Evolutionary conservation across 2,329 filamentous ascomycete genomes (phyloP).

Genomic region (Aphanoascus verrucosus): DNA sequence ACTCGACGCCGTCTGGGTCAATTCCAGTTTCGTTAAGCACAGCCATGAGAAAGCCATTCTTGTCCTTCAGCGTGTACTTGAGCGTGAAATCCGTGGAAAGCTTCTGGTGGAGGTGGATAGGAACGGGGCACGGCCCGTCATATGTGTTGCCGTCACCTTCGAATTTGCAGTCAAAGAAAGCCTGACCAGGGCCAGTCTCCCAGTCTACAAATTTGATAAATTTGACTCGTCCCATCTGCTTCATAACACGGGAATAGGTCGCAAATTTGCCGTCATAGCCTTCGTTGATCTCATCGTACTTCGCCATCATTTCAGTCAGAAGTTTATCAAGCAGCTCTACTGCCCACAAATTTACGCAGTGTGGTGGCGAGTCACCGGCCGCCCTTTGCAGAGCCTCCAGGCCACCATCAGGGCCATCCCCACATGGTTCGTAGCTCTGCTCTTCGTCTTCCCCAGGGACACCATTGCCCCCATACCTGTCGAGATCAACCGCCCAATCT

Average conservation of each 20-base stretch:
- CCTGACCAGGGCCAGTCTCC: too few species aligned
- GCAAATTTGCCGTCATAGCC: background rate
- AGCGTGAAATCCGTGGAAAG: too few species aligned
- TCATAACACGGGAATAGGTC: background rate
- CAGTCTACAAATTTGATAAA: background rate
- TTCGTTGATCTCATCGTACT: background rate
- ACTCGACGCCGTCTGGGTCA: too few species aligned
- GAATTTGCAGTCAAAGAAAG: too few species aligned
- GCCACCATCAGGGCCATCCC: background rate
- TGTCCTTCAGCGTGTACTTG: too few species aligned
- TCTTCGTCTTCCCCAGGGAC: too few species aligned
- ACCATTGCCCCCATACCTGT: background rate
- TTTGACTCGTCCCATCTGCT: background rate
- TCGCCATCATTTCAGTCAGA: background rate
- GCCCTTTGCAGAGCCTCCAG: background rate
- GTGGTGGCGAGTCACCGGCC: background rate
- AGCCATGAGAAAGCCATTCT: too few species aligned
- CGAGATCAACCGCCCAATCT: conserved; percentile 29
- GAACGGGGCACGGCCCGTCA: too few species aligned
- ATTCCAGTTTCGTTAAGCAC: too few species aligned
- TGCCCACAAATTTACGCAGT: background rate
- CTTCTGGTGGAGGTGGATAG: too few species aligned
- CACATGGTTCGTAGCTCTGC: too few species aligned
- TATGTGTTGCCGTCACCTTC: too few species aligned
- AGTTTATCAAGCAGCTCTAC: background rate